Percentiles rank a stretch among this genome's conserved stretches.
phyloP scores from a whole-genome alignment of 2,329 filamentous ascomycete species.

The Blastomyces percursus region DNA sequence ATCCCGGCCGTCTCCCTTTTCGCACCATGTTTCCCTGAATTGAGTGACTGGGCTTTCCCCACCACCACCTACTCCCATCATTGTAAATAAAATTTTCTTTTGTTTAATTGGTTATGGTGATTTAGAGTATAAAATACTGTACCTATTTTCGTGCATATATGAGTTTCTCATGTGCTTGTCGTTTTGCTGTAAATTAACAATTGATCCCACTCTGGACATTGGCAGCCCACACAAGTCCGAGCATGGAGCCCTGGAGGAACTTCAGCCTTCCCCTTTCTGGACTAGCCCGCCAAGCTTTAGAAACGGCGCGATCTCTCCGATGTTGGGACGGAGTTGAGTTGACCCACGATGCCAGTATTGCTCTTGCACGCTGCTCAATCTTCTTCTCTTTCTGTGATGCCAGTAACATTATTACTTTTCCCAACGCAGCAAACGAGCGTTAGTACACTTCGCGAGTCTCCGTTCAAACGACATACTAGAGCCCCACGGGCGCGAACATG shows the following conservation, averaged over 20 bases:
- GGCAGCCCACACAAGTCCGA: neutral
- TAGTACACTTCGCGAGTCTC: neutral
- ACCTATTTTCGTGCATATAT: neutral
- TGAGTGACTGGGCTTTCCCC: neutral
- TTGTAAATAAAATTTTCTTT: conserved; percentile 5
- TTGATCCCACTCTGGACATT: neutral
- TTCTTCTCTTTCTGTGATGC: neutral
- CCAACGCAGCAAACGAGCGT: neutral
- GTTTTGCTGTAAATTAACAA: neutral
- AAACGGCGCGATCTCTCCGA: neutral
- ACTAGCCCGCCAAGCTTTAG: neutral
- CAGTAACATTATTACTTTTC: neutral
- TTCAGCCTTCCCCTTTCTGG: neutral
- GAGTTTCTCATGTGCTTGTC: neutral
- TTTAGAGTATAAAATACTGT: conserved; percentile 1
- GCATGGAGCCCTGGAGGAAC: neutral
- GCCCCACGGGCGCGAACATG: conserved; percentile 36
- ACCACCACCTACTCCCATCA: neutral
- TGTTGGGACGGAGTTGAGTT: neutral
- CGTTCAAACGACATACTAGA: neutral
- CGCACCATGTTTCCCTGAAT: neutral
- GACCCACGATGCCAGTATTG: neutral
- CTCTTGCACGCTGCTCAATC: no score
- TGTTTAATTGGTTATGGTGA: neutral
- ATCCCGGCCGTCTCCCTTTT: neutral